These are phyloP conservation scores for Aureobasidium zeae DNA, from an alignment of 2,329 filamentous ascomycete species.

Conservation along the genomic window DNA sequence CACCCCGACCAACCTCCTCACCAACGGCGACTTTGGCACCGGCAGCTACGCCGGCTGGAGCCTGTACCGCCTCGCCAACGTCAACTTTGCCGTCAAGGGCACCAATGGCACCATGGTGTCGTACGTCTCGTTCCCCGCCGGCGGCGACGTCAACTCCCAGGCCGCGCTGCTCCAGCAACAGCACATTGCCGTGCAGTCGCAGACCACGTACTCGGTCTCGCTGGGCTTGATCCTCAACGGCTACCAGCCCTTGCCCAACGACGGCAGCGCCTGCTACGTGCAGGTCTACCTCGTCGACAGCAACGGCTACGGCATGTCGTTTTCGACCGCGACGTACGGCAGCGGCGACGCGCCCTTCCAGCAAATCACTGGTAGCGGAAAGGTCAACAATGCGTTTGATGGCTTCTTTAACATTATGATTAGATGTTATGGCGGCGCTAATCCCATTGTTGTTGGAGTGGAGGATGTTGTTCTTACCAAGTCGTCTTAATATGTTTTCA, in stretches of 20 bases:
- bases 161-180: slow-evolving; percentile 10
- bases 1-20: background rate
- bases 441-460: slow-evolving; percentile 5
- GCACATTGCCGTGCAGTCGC: background rate
- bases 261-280: slow-evolving; percentile 4
- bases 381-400: background rate
- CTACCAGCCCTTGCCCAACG: background rate
- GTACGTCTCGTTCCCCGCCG: slow-evolving; percentile 5
- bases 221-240: slow-evolving; percentile 13
- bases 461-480: too few relatives aligned
- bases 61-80: slow-evolving; percentile 2
- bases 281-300: slow-evolving; percentile 12
- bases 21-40: slow-evolving; percentile 6
- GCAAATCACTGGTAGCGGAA: slow-evolving; percentile 1
- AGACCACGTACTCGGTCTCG: background rate
- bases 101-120: slow-evolving; percentile 1
- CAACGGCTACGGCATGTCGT: slow-evolving; percentile 6
- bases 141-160: slow-evolving; percentile 7
- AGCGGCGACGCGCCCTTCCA: slow-evolving; percentile 10
- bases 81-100: slow-evolving; percentile 6
- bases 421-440: slow-evolving; percentile 9
- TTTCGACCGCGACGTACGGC: background rate
- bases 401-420: slow-evolving; percentile 6
- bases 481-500: too few relatives aligned
- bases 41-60: slow-evolving; percentile 4